phyloP scores from a whole-genome alignment of 805 yeast species.

The Sungouiella thailandica region DNA sequence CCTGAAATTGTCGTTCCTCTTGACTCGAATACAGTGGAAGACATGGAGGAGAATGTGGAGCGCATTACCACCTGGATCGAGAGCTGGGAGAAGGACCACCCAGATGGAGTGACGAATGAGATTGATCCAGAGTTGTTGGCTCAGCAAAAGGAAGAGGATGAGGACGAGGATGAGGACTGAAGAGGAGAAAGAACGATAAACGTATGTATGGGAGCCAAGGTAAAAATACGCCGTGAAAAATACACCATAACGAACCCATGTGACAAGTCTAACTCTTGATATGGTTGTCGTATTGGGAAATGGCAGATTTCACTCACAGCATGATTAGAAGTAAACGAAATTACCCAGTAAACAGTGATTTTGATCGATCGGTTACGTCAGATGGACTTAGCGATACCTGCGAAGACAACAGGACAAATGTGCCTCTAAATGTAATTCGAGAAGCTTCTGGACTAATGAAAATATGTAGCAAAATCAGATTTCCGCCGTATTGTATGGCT shows the following conservation, averaged over 20 bases:
- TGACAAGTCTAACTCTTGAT: neutral
- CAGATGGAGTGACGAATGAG: conserved; percentile 55
- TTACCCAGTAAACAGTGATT: too few relatives aligned
- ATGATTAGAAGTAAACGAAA: too few relatives aligned
- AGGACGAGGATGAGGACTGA: conserved; percentile 1
- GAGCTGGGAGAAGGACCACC: conserved; percentile 61
- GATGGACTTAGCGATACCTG: too few relatives aligned
- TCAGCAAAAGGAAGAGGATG: conserved; percentile 10
- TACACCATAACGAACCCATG: neutral
- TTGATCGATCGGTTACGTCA: too few relatives aligned
- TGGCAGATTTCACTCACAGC: too few relatives aligned
- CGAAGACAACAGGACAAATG: too few relatives aligned
- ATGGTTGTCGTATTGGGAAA: too few relatives aligned
- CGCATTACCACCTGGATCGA: conserved; percentile 71
- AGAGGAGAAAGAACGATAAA: too few relatives aligned
- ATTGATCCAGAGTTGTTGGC: conserved; percentile 16
- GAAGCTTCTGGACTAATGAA: too few relatives aligned
- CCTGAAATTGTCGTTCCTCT: conserved; percentile 80
- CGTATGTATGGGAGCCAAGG: neutral
- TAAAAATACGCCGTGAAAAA: neutral
- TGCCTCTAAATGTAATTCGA: too few relatives aligned
- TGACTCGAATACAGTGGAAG: conserved; percentile 63
- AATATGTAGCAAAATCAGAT: too few relatives aligned
- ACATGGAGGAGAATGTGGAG: conserved; percentile 77
- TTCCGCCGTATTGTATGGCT: too few relatives aligned